These are phyloP conservation scores for Sambucus nigra DNA, from an alignment of 129 eudicot genomes.

Conservation along the genomic window DNA sequence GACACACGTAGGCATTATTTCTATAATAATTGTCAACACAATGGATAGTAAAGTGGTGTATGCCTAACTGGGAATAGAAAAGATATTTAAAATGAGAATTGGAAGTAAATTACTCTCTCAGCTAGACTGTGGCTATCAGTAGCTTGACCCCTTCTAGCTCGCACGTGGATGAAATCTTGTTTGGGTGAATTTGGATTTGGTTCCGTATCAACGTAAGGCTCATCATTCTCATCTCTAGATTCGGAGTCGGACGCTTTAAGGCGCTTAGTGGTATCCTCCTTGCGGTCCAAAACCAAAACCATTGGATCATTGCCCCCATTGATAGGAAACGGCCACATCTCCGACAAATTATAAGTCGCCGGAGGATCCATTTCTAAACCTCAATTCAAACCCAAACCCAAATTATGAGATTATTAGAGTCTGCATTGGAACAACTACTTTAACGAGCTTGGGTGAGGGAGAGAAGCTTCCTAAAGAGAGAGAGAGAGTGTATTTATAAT, in stretches of 20 bases:
- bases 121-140: slow-evolving; percentile 98
- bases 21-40: neutral
- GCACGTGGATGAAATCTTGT: slow-evolving; percentile 91
- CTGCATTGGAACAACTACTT: neutral
- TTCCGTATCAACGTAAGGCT: slow-evolving; percentile 44
- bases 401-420: neutral
- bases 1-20: neutral
- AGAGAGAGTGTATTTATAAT: slow-evolving; percentile 8
- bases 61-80: too few relatives aligned
- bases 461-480: slow-evolving; percentile 5
- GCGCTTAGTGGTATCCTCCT: slow-evolving; percentile 54
- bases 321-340: slow-evolving; percentile 87
- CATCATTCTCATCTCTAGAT: slow-evolving; percentile 45
- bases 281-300: slow-evolving; percentile 41
- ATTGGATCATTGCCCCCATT: slow-evolving; percentile 46
- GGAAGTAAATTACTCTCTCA: slow-evolving; percentile 60
- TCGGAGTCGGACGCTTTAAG: slow-evolving; percentile 36
- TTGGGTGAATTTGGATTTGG: slow-evolving; percentile 64
- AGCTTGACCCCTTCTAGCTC: slow-evolving; percentile 98
- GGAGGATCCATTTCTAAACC: slow-evolving; percentile 55
- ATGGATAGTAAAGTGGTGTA: neutral
- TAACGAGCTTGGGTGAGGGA: neutral
- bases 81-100: neutral
- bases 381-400: neutral
- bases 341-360: slow-evolving; percentile 44